Conservation (phyloP, 2,329 filamentous ascomycete species). For the Cryphonectria nitschkei region DNA sequence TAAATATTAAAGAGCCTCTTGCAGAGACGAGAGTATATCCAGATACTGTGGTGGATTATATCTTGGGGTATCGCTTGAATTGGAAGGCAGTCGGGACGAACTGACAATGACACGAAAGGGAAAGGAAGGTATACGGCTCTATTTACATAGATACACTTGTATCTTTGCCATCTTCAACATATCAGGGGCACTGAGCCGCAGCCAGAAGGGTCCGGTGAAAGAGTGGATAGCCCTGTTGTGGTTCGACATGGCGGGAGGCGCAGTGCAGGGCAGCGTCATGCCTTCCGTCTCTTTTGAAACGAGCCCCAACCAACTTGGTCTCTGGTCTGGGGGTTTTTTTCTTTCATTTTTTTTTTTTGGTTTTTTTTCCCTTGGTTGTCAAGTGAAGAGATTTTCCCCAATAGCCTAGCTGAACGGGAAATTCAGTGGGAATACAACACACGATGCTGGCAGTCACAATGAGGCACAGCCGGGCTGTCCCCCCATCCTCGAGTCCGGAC, state of each 20-base stretch:
- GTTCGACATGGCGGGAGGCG: constrained; percentile 16
- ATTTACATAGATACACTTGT: constrained; percentile 24
- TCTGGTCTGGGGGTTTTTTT: no score
- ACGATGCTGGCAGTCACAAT: not conserved
- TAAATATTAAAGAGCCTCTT: not conserved
- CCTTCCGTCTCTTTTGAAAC: constrained; percentile 22
- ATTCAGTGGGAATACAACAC: not conserved
- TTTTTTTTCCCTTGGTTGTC: not conserved
- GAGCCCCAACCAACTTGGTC: constrained; percentile 15
- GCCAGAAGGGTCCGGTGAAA: not conserved
- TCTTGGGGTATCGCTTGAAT: not conserved
- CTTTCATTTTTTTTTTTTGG: not conserved
- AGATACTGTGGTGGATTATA: not conserved
- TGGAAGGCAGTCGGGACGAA: not conserved
- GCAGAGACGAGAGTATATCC: constrained; percentile 6
- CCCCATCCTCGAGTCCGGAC: not conserved
- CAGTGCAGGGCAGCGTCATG: constrained; percentile 23
- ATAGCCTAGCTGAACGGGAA: not conserved
- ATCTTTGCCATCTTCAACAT: not conserved
- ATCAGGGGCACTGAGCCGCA: constrained; percentile 8
- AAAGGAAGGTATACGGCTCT: constrained; percentile 11
- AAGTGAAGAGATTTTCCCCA: not conserved
- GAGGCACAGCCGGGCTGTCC: not conserved
- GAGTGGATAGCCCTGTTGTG: constrained; percentile 19
- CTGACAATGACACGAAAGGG: not conserved